A percentile compares a stretch with the other conserved stretches of the same genome.
These are phyloP conservation scores for Mycena olivaceomarginata DNA, from an alignment of 768 basidiomycete genomes.

Conservation along the genomic window DNA sequence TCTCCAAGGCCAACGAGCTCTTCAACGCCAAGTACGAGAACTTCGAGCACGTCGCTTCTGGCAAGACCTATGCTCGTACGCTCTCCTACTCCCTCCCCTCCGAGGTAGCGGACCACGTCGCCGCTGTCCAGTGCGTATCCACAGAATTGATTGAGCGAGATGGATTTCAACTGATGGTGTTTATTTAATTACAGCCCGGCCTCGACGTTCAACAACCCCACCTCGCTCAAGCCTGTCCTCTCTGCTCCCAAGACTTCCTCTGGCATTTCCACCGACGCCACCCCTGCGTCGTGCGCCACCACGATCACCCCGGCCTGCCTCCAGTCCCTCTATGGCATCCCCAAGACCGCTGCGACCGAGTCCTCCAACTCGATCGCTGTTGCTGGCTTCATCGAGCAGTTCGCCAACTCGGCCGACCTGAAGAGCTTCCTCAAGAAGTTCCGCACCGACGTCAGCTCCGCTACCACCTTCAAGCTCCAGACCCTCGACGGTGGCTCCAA, in stretches of 20 bases:
- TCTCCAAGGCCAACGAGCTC: conserved; percentile 58
- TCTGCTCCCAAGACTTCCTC: neutral
- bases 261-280: neutral
- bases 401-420: conserved; percentile 41
- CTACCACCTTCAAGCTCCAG: conserved; percentile 34
- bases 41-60: conserved; percentile 54
- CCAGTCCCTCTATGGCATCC: conserved; percentile 44
- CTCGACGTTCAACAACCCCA: conserved; percentile 46
- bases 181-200: too few relatives aligned
- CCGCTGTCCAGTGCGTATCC: conserved; percentile 53
- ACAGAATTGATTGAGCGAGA: too few relatives aligned
- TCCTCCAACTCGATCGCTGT: conserved; percentile 48
- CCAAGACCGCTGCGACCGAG: conserved; percentile 49
- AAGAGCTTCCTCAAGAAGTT: conserved; percentile 40
- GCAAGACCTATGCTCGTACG: conserved; percentile 55
- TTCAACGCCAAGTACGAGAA: conserved; percentile 59
- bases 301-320: conserved; percentile 35
- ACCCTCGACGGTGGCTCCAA: conserved; percentile 43
- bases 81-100: conserved; percentile 61
- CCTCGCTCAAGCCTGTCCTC: conserved; percentile 42
- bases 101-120: conserved; percentile 52
- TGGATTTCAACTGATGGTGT: too few relatives aligned
- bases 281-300: conserved; percentile 2
- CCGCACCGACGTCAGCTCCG: conserved; percentile 41
- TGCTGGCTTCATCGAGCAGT: conserved; percentile 46